Evolutionary conservation across 768 basidiomycete species (phyloP).

Genomic region (Vararia minispora): DNA sequence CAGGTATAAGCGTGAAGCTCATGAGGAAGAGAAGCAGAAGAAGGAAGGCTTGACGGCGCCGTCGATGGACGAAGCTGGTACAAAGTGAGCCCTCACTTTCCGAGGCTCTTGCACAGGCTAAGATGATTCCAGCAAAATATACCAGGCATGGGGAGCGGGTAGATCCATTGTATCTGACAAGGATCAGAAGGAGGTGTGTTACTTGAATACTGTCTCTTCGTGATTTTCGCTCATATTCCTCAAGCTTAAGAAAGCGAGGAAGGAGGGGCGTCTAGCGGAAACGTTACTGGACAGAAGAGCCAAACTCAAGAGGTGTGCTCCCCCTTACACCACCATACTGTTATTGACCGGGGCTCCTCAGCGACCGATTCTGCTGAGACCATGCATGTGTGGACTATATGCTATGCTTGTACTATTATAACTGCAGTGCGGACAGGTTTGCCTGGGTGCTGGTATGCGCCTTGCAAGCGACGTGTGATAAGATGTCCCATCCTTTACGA

Average conservation of each 20-base stretch:
- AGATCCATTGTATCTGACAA: conserved; percentile 54
- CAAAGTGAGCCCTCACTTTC: conserved; percentile 45
- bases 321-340: conserved; percentile 3
- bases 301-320: conserved; percentile 67
- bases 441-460: too few species aligned
- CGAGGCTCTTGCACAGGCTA: conserved; percentile 1
- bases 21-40: conserved; percentile 42
- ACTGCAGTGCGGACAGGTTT: too few species aligned
- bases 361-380: conserved; percentile 35
- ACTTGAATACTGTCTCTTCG: neutral
- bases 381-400: neutral
- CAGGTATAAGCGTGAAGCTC: conserved; percentile 80
- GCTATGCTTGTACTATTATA: too few species aligned
- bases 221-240: conserved; percentile 4
- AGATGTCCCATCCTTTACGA: too few species aligned
- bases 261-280: conserved; percentile 74
- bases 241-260: conserved; percentile 67
- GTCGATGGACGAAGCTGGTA: conserved; percentile 55
- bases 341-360: conserved; percentile 14
- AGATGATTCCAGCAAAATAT: conserved; percentile 38
- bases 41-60: conserved; percentile 22
- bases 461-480: too few species aligned
- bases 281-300: conserved; percentile 68
- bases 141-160: conserved; percentile 82
- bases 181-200: conserved; percentile 63